Percentiles rank a stretch among this genome's conserved stretches.
Evolutionary conservation across 2,329 filamentous ascomycete species (phyloP).

Genomic region (Botryosphaeria agaves): DNA sequence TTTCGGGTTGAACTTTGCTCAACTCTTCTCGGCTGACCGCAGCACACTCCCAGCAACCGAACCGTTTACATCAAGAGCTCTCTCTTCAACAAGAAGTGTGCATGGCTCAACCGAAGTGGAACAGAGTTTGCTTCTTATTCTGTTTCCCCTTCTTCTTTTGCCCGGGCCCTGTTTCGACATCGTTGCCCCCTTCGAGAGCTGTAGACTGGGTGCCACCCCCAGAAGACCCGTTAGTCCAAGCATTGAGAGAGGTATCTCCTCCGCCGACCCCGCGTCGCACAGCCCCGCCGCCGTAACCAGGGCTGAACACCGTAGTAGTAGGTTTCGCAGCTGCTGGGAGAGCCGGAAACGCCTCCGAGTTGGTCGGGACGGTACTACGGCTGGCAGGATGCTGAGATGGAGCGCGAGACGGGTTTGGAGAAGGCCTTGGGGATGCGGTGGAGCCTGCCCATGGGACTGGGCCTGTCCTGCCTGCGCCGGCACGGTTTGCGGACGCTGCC

Average conservation of each 20-base stretch:
- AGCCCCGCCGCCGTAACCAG: slow-evolving; percentile 28
- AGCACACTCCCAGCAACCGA: too few relatives aligned
- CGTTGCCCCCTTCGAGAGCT: slow-evolving; percentile 8
- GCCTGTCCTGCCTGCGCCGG: slow-evolving; percentile 10
- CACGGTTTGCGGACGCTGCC: slow-evolving; percentile 8
- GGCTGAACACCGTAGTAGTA: slow-evolving; percentile 34
- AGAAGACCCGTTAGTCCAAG: slow-evolving; percentile 16
- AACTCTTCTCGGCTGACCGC: too few relatives aligned
- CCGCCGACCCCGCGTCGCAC: slow-evolving; percentile 24
- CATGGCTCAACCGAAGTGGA: slow-evolving; percentile 27
- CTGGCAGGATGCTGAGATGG: slow-evolving; percentile 11
- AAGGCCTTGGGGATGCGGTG: slow-evolving; percentile 6
- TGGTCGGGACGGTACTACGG: slow-evolving; percentile 10
- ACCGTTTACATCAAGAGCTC: too few relatives aligned
- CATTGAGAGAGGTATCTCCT: slow-evolving; percentile 20
- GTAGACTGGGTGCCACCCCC: slow-evolving; percentile 7
- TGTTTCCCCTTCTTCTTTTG: slow-evolving; percentile 30
- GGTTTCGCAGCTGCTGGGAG: slow-evolving; percentile 63
- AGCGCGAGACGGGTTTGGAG: slow-evolving; percentile 19
- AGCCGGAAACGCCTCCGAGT: slow-evolving; percentile 58
- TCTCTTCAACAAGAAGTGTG: too few relatives aligned
- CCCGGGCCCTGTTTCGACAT: slow-evolving; percentile 6
- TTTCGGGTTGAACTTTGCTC: too few relatives aligned
- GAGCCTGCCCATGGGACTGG: not conserved
- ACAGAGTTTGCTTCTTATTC: slow-evolving; percentile 32